phyloP scores from a whole-genome alignment of 2,329 filamentous ascomycete genomes.

The Fusarium tjaetaba region DNA sequence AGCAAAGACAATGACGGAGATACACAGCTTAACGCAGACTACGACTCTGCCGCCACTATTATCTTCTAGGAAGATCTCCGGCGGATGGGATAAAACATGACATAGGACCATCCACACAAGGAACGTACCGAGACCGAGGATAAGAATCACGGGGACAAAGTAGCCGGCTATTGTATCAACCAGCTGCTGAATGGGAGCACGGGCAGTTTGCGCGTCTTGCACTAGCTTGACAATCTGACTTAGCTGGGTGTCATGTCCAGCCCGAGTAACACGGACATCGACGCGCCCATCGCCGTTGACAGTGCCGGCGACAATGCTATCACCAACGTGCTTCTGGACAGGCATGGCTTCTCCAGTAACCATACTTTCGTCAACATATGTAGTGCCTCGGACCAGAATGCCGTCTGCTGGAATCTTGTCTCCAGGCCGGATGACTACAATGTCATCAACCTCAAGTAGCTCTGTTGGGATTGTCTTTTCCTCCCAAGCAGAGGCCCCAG shows the following conservation, averaged over 20 bases:
- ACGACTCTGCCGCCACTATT: slow-evolving; percentile 90
- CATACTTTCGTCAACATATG: slow-evolving; percentile 97
- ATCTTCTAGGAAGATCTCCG: slow-evolving; percentile 83
- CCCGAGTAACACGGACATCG: slow-evolving; percentile 91
- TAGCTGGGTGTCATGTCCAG: slow-evolving; percentile 93
- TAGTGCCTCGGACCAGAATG: slow-evolving; percentile 85
- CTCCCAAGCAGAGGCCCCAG: slow-evolving; percentile 71
- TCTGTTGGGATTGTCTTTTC: slow-evolving; percentile 90
- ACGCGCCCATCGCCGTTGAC: slow-evolving; percentile 93
- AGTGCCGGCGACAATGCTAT: slow-evolving; percentile 86
- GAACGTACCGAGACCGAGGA: slow-evolving; percentile 86
- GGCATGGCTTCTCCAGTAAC: slow-evolving; percentile 97
- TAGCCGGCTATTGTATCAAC: slow-evolving; percentile 92
- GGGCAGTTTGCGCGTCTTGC: slow-evolving; percentile 93
- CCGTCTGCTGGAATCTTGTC: slow-evolving; percentile 98
- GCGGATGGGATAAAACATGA: slow-evolving; percentile 82
- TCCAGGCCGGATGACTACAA: slow-evolving; percentile 91
- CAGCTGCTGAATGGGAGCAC: slow-evolving; percentile 92
- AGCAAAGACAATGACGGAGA: slow-evolving; percentile 98
- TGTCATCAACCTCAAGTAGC: slow-evolving; percentile 90
- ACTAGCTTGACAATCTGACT: slow-evolving; percentile 98
- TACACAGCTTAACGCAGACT: slow-evolving; percentile 97
- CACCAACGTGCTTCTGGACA: slow-evolving; percentile 86
- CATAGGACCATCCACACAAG: slow-evolving; percentile 93
- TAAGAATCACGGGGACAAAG: slow-evolving; percentile 90